phyloP scores from a whole-genome alignment of 345 rosid species.

The Syzygium aromaticum region DNA sequence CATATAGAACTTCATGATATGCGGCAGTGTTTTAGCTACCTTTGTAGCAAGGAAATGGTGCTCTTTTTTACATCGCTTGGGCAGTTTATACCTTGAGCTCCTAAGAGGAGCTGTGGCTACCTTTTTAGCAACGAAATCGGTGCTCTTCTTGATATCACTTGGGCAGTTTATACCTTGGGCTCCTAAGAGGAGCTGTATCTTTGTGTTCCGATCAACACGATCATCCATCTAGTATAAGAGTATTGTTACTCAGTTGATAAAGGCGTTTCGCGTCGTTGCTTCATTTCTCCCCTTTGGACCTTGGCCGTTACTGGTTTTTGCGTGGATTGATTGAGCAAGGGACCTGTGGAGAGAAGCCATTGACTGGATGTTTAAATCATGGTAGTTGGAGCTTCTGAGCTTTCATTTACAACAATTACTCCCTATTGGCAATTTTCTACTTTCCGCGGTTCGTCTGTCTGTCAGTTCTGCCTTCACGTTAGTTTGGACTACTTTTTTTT shows the following conservation, averaged over 20 bases:
- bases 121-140: not conserved
- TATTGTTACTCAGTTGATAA: not conserved
- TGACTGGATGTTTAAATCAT: not conserved
- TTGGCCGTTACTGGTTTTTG: not conserved
- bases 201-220: not conserved
- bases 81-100: not conserved
- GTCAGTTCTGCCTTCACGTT: not conserved
- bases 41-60: not conserved
- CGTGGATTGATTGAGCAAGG: not conserved
- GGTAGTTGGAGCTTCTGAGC: not conserved
- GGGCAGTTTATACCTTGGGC: not conserved
- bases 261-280: not conserved
- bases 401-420: not conserved
- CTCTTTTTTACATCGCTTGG: not conserved
- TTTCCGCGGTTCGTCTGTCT: fast-evolving
- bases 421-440: not conserved
- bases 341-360: not conserved
- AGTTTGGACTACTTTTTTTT: not conserved
- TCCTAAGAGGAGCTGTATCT: not conserved
- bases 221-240: not conserved
- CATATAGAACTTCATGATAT: not conserved
- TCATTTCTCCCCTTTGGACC: not conserved
- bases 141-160: not conserved
- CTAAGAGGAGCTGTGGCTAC: not conserved
- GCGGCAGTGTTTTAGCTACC: not conserved